Base-by-base conservation (phyloP, 495 filamentous ascomycete species). In the Viridothelium virens region DNA sequence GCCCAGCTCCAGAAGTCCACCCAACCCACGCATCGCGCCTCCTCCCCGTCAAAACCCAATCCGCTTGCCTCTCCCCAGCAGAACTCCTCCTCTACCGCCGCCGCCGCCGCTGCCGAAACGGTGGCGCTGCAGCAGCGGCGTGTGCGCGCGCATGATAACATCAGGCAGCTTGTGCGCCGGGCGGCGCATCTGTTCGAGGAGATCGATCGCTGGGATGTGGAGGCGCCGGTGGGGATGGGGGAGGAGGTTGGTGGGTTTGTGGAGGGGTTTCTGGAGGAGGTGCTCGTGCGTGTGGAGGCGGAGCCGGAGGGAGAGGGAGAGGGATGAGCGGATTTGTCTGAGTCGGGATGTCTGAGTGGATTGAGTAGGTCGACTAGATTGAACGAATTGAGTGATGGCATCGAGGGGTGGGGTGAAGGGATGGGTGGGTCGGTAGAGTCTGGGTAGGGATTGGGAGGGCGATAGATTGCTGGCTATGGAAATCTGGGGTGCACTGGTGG, bases 191-290 rank as follows among this genome's bases (percentile, higher is more conserved):
- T 92, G 16, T 92, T 96, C 73, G 85, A 84, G 69, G 90, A 94
- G 74, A 90, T 98, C 68, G 92, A 98, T 73, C 83, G 86, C 56
- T 89, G 85, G 76, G 94, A 98, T 74, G 86, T 84, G 73, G 84
- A 85, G 56, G 87, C 87, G 63, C 88, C 90, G 5, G 91, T 98
- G 2, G 89, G 90, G 0, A 96, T 97, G 94, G 92, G 91, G 3
- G 88, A 87, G 46, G 91, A 90, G 12, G 90, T 96, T 18, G 84
- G 85, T 59, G 87, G 87, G 0, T 94, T 97, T 69, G 77, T 97
- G 38, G 94, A 98, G 75, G 92, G 90, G 1, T 85, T 96, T 68
- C 79, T 98, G 38, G 94, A 98, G 79, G 94, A 97, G 79, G 85
- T 97, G 16, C 81, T 98, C n/a, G 91, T 96, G 6, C 79, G 94